phyloP scores from a whole-genome alignment of 805 yeast species.

The Candida jianshihensis region DNA sequence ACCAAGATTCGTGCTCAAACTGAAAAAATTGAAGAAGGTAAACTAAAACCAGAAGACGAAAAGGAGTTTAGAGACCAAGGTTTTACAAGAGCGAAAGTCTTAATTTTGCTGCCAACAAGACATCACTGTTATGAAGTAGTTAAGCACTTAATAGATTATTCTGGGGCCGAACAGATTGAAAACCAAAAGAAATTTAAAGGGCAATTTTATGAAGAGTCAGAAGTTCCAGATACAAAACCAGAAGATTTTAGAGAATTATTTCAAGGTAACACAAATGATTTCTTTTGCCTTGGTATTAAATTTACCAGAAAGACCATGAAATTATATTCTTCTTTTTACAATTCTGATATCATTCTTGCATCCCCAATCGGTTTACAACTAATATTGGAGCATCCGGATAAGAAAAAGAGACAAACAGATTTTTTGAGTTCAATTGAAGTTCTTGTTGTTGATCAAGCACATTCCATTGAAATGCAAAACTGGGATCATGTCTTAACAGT shows the following conservation, averaged over 20 bases:
- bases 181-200: constrained; percentile 67
- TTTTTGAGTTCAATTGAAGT: constrained; percentile 87
- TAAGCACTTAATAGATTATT: constrained; percentile 48
- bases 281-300: constrained; percentile 86
- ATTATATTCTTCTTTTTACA: constrained; percentile 75
- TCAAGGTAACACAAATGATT: constrained; percentile 86
- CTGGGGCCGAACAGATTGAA: constrained; percentile 72
- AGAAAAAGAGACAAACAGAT: constrained; percentile 60
- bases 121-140: constrained; percentile 68
- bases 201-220: constrained; percentile 55
- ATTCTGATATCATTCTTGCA: constrained; percentile 81
- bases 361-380: constrained; percentile 86
- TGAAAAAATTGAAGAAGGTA: constrained; percentile 29
- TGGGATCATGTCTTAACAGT: constrained; percentile 76
- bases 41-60: constrained; percentile 34
- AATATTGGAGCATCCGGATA: constrained; percentile 61
- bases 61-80: constrained; percentile 87
- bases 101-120: constrained; percentile 80
- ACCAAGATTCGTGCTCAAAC: constrained; percentile 41
- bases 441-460: constrained; percentile 72
- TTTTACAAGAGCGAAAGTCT: constrained; percentile 85
- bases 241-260: constrained; percentile 75
- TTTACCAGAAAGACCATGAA: constrained; percentile 84
- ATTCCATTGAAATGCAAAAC: constrained; percentile 85
- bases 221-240: constrained; percentile 52